Percentiles rank a stretch among this genome's conserved stretches.
Evolutionary conservation across 805 yeast species (phyloP).

Genomic region (Suhomyces prunicola): DNA sequence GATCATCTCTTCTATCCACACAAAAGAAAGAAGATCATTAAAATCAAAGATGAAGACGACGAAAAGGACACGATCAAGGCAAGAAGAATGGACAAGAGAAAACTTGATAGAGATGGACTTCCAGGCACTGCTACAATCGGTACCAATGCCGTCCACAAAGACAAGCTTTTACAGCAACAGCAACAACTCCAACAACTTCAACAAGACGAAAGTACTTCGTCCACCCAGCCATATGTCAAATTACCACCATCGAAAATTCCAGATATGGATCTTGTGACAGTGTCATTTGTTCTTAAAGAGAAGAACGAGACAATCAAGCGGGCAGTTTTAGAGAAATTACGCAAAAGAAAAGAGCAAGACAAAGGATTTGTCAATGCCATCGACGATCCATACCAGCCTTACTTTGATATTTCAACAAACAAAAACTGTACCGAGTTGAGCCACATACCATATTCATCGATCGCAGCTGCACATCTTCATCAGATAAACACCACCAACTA

Average conservation of each 20-base stretch:
- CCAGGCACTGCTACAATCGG: slow-evolving; percentile 11
- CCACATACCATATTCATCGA: slow-evolving; percentile 78
- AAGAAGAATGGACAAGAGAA: slow-evolving; percentile 23
- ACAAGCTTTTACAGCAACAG: slow-evolving; percentile 10
- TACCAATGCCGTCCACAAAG: slow-evolving; percentile 12
- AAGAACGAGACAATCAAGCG: slow-evolving; percentile 74
- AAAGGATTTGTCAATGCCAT: slow-evolving; percentile 79
- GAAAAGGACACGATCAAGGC: slow-evolving; percentile 20
- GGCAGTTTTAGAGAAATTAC: slow-evolving; percentile 83
- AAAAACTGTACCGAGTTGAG: slow-evolving; percentile 49
- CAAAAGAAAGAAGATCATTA: slow-evolving; percentile 57
- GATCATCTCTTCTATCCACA: slow-evolving; percentile 80
- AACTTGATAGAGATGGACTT: slow-evolving; percentile 16
- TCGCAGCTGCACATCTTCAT: slow-evolving; percentile 61
- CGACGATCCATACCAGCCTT: slow-evolving; percentile 83
- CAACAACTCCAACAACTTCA: slow-evolving; percentile 8
- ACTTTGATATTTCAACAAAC: slow-evolving; percentile 60
- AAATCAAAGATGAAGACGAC: slow-evolving; percentile 36
- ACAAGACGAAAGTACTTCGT: slow-evolving; percentile 15
- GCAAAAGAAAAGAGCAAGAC: slow-evolving; percentile 66
- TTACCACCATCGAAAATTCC: slow-evolving; percentile 90
- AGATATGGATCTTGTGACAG: slow-evolving; percentile 83
- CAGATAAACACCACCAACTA: slow-evolving; percentile 62
- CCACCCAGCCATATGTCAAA: slow-evolving; percentile 76
- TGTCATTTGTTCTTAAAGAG: slow-evolving; percentile 67